A percentile compares a stretch with the other conserved stretches of the same genome.
Evolutionary conservation across 257 asterid genomes (phyloP).

Genomic region (Fraxinus pennsylvanica): DNA sequence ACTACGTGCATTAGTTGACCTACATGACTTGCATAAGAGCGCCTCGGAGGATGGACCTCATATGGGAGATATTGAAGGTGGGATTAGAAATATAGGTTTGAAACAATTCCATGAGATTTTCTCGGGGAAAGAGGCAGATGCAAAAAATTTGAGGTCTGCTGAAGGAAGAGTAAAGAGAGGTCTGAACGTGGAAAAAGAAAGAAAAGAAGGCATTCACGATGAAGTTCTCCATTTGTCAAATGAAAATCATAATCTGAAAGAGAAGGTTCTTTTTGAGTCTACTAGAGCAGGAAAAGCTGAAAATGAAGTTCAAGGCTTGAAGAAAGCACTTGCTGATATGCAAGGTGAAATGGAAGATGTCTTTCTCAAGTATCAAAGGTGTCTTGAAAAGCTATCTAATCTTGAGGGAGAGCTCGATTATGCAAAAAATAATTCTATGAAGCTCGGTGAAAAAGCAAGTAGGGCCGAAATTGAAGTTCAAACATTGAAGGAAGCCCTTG

Average conservation of each 20-base stretch:
- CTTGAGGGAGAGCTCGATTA: slow-evolving; percentile 53
- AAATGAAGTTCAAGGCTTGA: slow-evolving; percentile 56
- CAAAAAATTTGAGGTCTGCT: slow-evolving; percentile 26
- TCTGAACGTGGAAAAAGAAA: slow-evolving; percentile 26
- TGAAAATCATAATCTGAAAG: slow-evolving; percentile 51
- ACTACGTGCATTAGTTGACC: slow-evolving; percentile 39
- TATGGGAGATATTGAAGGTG: slow-evolving; percentile 35
- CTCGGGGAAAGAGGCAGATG: slow-evolving; percentile 34
- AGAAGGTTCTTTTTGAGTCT: slow-evolving; percentile 49
- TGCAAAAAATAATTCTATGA: slow-evolving; percentile 59
- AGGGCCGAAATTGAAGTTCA: slow-evolving; percentile 68
- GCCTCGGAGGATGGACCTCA: slow-evolving; percentile 28
- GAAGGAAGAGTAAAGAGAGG: slow-evolving; percentile 29
- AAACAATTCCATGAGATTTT: slow-evolving; percentile 60
- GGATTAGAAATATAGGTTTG: slow-evolving; percentile 42
- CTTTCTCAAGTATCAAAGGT: slow-evolving; percentile 59
- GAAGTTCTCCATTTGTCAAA: slow-evolving; percentile 38
- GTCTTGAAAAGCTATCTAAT: slow-evolving; percentile 55
- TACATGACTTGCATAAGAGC: slow-evolving; percentile 32
- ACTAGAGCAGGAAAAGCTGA: slow-evolving; percentile 63
- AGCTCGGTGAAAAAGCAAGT: slow-evolving; percentile 53
- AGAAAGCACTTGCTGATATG: slow-evolving; percentile 55
- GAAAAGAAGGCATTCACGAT: slow-evolving; percentile 33
- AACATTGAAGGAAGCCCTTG: slow-evolving; percentile 62
- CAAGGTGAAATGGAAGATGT: slow-evolving; percentile 65